phyloP scores from a whole-genome alignment of 495 filamentous ascomycete species.

The Hypomontagnella submonticulosa region DNA sequence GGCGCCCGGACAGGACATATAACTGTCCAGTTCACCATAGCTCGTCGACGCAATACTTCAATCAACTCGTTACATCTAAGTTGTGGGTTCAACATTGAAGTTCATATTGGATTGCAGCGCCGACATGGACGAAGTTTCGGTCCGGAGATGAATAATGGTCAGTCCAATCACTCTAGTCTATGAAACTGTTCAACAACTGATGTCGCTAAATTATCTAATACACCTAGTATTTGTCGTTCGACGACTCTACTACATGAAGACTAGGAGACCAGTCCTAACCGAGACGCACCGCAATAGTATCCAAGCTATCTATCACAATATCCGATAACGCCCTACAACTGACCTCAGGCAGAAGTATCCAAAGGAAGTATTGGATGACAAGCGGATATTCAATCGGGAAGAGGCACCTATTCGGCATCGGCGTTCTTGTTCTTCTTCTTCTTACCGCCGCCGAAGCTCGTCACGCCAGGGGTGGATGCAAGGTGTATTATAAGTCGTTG shows the following conservation, averaged over 20 bases:
- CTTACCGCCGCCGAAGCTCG: constrained; percentile 61
- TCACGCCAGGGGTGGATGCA: constrained; percentile 70
- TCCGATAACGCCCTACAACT: constrained; percentile 20
- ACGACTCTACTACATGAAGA: neutral
- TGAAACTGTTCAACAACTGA: neutral
- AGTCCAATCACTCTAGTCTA: neutral
- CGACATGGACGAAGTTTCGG: too few relatives aligned
- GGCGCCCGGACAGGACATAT: too few relatives aligned
- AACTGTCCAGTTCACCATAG: too few relatives aligned
- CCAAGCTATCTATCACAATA: constrained; percentile 38
- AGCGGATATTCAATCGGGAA: constrained; percentile 21
- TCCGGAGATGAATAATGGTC: too few relatives aligned
- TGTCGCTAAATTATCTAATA: neutral
- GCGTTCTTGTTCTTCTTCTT: constrained; percentile 71
- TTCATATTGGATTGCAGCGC: too few relatives aligned
- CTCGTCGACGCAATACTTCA: too few relatives aligned
- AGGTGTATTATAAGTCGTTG: constrained; percentile 82
- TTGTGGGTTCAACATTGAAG: too few relatives aligned
- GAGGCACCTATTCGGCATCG: constrained; percentile 55
- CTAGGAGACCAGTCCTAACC: constrained; percentile 2
- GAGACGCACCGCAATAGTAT: constrained; percentile 17
- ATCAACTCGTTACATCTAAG: too few relatives aligned
- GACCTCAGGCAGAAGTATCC: constrained; percentile 11
- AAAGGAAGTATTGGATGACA: constrained; percentile 32
- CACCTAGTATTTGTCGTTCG: neutral